Evolutionary conservation across 495 filamentous ascomycete species (phyloP), one percentile per base, ranked within the genome.

Genomic region (Sphaerosporella brunnea): DNA sequence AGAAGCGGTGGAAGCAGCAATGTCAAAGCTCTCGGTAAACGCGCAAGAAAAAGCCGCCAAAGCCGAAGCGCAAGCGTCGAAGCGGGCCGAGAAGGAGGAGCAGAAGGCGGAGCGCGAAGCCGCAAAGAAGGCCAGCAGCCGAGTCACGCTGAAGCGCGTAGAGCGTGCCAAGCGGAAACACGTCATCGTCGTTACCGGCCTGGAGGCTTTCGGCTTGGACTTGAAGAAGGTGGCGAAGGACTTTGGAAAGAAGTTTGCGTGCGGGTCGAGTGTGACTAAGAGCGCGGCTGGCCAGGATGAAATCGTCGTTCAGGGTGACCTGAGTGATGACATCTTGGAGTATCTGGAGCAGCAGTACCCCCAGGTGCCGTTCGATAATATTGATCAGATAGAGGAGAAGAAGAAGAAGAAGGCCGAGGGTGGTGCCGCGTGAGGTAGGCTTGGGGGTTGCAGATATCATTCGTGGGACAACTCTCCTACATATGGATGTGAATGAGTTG

Each of bases 101-200:
- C 84, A 85, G 20, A 93, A 93, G 65, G 92, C 92, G 39, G 82
- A 80, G 34, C 75, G 82, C 21, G 87, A 93, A 63, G 39, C 53
- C 8, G 73, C 74, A 42, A 83, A 84, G 55, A 79, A 86, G 40
- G 73, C 75, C 13, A 73, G 77, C 43, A 80, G 80, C 39, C 84
- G 88, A 60, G 70, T 97, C 21, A 74, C 73, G 44, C 93, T 99
- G 63, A 95, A 95, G 73, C 82, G 92, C 2, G 84, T 99, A 43
- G 90, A 99, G 69, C 75, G 90, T 41, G 93, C 92, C 67, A 99
- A 99, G 70, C 73, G 90, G 52, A 99, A 99, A 66, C 86, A 77
- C 58, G 86, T 96, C 30, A 99, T 87, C 2, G 78, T 84, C 13
- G 75, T 96, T n/a, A 71, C 72, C 0, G 90, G 90, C 1, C 66